Base-by-base conservation (phyloP, 495 filamentous ascomycete species). In the Xylaria bambusicola region DNA sequence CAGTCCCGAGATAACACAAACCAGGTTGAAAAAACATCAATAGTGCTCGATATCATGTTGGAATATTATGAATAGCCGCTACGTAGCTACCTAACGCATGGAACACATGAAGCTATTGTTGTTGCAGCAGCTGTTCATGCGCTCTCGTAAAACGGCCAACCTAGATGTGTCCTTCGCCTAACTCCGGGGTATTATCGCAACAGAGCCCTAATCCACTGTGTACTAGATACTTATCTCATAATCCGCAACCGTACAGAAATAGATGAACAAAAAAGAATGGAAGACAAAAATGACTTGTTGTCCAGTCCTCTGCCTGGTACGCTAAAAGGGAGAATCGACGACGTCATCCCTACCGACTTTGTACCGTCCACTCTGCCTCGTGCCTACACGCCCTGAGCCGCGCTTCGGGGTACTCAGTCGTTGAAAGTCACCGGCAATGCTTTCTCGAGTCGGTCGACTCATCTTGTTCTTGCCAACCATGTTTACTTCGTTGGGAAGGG, bases 401-500 rank as follows among this genome's bases (percentile, higher is more conserved):
- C 81, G 66, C 71, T 81, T 67, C 75, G 70, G 53, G 62, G 79
- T 64, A 76, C 79, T 35, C 57, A 71, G 58, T 76, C 77, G 45
- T 64, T 75, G 31, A 78, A 86, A 66, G 76, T 88, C 60, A 66
- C 79, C 66, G 0, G 74, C 66, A 72, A 98, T 97, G 67, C 91
- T 96, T 81, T 98, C 92, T 36, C 94, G 80, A 5, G 95, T 97
- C 2, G 93, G 91, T 73, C 84, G 88, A 82, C 89, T 90, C 70
- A 98, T 85, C 62, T 83, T 85, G 61, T 86, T 81, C 73, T 91
- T 91, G 42, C 86, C 87, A 23, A 98, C 90, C 93, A 97, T 97
- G 72, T 97, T 93, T 62, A 98, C 93, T 74, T 97, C 93, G 70
- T 98, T 96, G 3, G 95, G 92, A 60, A 98, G 76, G 1, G 94